phyloP scores from a whole-genome alignment of 495 filamentous ascomycete genomes.

The Ascobolus immersus region DNA sequence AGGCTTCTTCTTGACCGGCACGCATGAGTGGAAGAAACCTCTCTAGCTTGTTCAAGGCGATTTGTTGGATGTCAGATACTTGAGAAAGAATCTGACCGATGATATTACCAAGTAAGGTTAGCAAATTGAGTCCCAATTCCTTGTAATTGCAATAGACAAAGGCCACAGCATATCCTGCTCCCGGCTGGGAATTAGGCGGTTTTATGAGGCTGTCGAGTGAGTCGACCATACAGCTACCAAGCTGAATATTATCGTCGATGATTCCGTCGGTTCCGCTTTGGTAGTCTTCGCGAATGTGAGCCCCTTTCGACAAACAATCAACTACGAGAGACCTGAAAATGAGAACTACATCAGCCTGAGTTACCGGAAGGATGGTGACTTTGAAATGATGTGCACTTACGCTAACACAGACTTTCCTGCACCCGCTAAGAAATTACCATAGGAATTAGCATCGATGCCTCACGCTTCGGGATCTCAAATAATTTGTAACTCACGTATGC shows the following conservation, averaged over 20 bases:
- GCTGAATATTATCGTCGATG: too few species aligned
- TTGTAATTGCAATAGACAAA: slow-evolving; percentile 1
- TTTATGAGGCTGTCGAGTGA: neutral
- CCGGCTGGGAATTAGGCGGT: neutral
- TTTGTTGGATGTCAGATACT: too few species aligned
- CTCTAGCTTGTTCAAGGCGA: too few species aligned
- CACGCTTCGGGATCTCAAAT: neutral
- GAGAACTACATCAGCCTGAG: neutral
- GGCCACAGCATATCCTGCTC: neutral
- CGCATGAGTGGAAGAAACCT: neutral
- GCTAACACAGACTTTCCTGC: neutral
- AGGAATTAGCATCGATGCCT: too few species aligned
- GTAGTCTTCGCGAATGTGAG: too few species aligned
- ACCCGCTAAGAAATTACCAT: too few species aligned
- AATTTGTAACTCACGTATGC: neutral
- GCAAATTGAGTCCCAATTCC: neutral
- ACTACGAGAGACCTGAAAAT: too few species aligned
- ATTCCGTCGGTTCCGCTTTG: too few species aligned
- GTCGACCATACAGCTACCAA: too few species aligned
- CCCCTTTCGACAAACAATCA: too few species aligned
- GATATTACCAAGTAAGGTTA: neutral
- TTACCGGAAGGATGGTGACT: neutral
- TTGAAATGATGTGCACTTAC: neutral
- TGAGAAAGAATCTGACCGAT: neutral
- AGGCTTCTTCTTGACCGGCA: neutral